Percentiles rank a stretch among this genome's conserved stretches.
These are phyloP conservation scores for Jamesozyma jinghongensis DNA, from an alignment of 805 yeast genomes.

Conservation along the genomic window DNA sequence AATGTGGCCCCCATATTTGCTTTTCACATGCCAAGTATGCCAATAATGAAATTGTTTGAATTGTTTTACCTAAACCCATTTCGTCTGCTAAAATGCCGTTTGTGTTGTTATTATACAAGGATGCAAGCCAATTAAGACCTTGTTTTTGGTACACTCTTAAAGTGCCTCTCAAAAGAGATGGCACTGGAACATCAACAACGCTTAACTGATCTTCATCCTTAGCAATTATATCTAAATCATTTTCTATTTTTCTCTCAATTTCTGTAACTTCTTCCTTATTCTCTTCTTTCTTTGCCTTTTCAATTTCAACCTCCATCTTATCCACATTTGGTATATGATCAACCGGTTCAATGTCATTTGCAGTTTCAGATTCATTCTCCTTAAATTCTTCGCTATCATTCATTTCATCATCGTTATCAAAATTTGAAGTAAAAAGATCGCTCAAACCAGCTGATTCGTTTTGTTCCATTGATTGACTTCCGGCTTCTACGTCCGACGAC, in stretches of 20 bases:
- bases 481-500: constrained; percentile 1
- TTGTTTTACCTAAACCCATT: constrained; percentile 97
- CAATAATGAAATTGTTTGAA: constrained; percentile 83
- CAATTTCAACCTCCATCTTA: constrained; percentile 2
- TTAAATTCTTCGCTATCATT: constrained; percentile 1
- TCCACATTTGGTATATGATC: not conserved
- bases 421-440: constrained; percentile 7
- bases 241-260: constrained; percentile 10
- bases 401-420: constrained; percentile 7
- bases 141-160: constrained; percentile 89
- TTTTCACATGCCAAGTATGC: constrained; percentile 89
- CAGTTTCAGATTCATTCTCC: constrained; percentile 8
- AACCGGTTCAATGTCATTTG: not conserved
- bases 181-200: constrained; percentile 68
- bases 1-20: constrained; percentile 95
- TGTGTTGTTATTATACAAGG: constrained; percentile 81
- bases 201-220: constrained; percentile 25
- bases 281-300: constrained; percentile 7
- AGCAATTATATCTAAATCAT: constrained; percentile 5
- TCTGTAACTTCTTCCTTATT: constrained; percentile 9
- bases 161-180: constrained; percentile 68
- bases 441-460: constrained; percentile 29
- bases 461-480: constrained; percentile 16
- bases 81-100: constrained; percentile 98
- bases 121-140: constrained; percentile 95